These are phyloP conservation scores for Trebouxia gelatinosa DNA, from an alignment of 163 green algal genomes.

Conservation along the genomic window DNA sequence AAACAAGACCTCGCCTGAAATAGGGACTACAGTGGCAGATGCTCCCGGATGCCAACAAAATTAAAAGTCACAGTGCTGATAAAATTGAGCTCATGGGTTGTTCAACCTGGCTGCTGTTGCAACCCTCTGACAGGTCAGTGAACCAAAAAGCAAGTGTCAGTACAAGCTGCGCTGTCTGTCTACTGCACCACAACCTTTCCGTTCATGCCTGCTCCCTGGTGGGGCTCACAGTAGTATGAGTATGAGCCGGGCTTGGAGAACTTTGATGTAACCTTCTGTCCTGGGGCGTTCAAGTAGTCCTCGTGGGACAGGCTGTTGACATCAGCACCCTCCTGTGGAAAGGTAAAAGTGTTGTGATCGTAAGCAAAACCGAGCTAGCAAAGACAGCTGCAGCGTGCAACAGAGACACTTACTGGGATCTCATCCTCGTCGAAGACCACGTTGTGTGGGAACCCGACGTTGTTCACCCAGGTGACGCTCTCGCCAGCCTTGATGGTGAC, in stretches of 20 bases:
- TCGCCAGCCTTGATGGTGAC: conserved; percentile 83
- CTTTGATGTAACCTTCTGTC: conserved; percentile 82
- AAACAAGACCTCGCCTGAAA: no score
- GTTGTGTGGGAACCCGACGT: conserved; percentile 94
- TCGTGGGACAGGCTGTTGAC: conserved; percentile 87
- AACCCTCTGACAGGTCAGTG: no score
- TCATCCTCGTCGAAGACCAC: conserved; percentile 97
- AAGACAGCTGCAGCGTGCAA: not conserved
- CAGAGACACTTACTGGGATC: conserved; percentile 68
- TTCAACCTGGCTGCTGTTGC: no score
- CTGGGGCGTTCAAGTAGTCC: conserved; percentile 93
- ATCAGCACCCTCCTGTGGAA: conserved; percentile 82
- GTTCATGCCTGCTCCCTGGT: conserved; percentile 91
- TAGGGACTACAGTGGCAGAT: no score
- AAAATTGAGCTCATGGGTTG: no score
- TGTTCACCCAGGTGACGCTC: conserved; percentile 85
- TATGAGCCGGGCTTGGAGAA: conserved; percentile 84
- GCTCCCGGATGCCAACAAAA: no score
- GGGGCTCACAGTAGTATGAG: conserved; percentile 97
- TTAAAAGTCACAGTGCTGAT: no score
- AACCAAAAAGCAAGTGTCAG: no score
- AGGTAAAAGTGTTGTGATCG: no score
- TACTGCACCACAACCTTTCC: conserved; percentile 78
- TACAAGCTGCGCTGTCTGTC: no score
- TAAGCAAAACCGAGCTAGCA: not conserved